These are phyloP conservation scores for Penicillium sp. DNA, from an alignment of 2,329 filamentous ascomycete genomes.

Conservation along the genomic window DNA sequence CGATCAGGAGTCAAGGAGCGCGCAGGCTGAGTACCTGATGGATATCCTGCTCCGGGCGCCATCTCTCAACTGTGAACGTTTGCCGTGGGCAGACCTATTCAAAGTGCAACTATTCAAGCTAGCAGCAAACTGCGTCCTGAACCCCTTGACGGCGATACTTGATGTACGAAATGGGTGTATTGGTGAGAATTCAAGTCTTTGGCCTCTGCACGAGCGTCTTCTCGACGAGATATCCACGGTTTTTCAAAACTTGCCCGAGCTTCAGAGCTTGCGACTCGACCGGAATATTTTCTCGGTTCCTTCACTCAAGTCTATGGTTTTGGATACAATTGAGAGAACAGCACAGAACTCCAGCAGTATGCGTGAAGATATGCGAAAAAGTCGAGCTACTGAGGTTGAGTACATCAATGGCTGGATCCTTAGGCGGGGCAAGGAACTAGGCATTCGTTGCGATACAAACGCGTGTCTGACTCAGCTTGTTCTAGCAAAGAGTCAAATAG, in stretches of 20 bases:
- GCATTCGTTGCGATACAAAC: constrained; percentile 13
- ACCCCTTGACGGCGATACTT: constrained; percentile 16
- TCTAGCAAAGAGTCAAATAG: constrained; percentile 10
- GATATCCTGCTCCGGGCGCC: constrained; percentile 9
- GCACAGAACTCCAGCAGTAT: constrained; percentile 19
- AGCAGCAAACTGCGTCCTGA: constrained; percentile 16
- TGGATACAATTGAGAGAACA: constrained; percentile 16
- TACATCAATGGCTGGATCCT: constrained; percentile 20
- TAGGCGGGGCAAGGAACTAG: constrained; percentile 9
- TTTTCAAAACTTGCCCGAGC: constrained; percentile 10
- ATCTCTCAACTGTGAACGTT: constrained; percentile 9
- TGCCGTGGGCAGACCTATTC: constrained; percentile 11
- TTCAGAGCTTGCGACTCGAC: not conserved
- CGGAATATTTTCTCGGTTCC: constrained; percentile 8
- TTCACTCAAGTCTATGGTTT: constrained; percentile 6
- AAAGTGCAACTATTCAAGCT: constrained; percentile 14
- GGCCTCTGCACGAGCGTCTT: constrained; percentile 5
- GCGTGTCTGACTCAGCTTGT: constrained; percentile 10
- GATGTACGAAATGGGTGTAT: constrained; percentile 15
- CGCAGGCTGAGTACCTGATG: constrained; percentile 2
- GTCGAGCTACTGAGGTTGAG: constrained; percentile 14
- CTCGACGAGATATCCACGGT: constrained; percentile 12
- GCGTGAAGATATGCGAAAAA: constrained; percentile 17
- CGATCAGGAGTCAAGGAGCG: not conserved
- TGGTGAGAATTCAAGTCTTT: constrained; percentile 5